Base-by-base conservation (phyloP, 202 grass and related monocot genomes). In the Cymbopogon flexuosus region DNA sequence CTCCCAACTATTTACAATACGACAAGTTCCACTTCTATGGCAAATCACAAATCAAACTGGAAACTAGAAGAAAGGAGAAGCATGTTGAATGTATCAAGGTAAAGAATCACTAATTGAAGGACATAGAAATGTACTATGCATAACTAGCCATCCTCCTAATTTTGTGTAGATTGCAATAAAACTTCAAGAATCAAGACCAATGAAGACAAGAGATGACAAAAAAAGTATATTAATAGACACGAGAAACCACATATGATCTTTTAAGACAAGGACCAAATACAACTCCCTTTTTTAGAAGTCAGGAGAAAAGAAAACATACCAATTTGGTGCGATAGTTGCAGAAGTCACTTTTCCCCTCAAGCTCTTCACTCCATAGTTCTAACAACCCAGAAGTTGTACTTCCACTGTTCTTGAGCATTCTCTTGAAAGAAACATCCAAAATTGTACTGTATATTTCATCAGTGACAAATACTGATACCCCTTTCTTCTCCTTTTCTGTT, bases 331-430 rank as follows among this genome's bases (percentile, higher is more conserved):
- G 95, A 40, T 98, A 95, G 59, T 95, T 89, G 73, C 82, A 36
- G 64, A 95, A 98, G 51, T 98, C 95, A 73, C 84, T 92, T 85
- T 91, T 98, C 43, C 90, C 88, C 79, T 95, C 92, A 45, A 98
- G 89, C 86, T 98, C 95, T 62, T 98, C 88, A n/a, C 78, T 92
- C 92, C 92, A 98, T 70, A 93, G 76, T 86, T 98, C 95, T 78
- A 94, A 81, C 56, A 88, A 41, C 5, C 91, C 83, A 8, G 72
- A 81, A 82, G 90, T 83, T 59, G 81, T 59, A 77, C 21, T 68
- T 31, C 63, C 78, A 81, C 78, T 91, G 87, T 91, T 98, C 84
- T 98, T 98, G 36, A 93, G 87, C 95, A 98, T 94, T 88, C 88
- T 94, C 89, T 89, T 86, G 70, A 98, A 90, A 61, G 95, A 86